Conservation (phyloP, 2,329 filamentous ascomycete species). For the Trichoderma guizhouense region DNA sequence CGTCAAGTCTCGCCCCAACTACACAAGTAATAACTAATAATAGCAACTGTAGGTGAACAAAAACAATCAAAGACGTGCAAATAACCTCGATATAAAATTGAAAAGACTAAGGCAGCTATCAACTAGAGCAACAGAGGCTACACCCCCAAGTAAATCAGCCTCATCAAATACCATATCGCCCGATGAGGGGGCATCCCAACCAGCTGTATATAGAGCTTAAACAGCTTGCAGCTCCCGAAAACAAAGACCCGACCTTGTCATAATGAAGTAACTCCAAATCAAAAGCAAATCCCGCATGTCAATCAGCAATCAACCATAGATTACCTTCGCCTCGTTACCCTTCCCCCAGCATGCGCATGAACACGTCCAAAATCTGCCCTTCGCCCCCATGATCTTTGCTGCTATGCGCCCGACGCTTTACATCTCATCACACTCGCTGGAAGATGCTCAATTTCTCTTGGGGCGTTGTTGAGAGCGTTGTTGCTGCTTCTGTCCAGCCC, state of each 20-base stretch:
- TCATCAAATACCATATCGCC: not conserved
- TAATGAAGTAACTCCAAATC: not conserved
- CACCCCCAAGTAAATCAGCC: not conserved
- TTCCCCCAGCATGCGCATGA: not conserved
- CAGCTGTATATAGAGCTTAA: not conserved
- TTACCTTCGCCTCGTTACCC: not conserved
- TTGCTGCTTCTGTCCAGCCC: conserved; percentile 19
- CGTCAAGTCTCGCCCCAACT: not conserved
- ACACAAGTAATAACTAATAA: not conserved
- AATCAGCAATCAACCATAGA: not conserved
- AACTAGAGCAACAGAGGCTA: not conserved
- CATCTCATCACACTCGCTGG: not conserved
- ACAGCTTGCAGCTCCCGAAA: not conserved
- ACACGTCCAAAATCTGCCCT: not conserved
- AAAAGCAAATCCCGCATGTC: not conserved
- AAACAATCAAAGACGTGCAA: not conserved
- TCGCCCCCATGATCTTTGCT: not conserved
- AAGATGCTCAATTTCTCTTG: not conserved
- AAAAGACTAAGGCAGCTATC: not conserved
- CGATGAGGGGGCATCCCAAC: not conserved
- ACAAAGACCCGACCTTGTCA: not conserved
- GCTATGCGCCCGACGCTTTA: not conserved
- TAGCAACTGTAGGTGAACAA: not conserved
- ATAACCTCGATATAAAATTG: not conserved
- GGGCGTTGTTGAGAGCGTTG: not conserved